These are phyloP conservation scores for Bipolaris oryzae DNA, from an alignment of 2,329 filamentous ascomycete genomes.

Conservation along the genomic window DNA sequence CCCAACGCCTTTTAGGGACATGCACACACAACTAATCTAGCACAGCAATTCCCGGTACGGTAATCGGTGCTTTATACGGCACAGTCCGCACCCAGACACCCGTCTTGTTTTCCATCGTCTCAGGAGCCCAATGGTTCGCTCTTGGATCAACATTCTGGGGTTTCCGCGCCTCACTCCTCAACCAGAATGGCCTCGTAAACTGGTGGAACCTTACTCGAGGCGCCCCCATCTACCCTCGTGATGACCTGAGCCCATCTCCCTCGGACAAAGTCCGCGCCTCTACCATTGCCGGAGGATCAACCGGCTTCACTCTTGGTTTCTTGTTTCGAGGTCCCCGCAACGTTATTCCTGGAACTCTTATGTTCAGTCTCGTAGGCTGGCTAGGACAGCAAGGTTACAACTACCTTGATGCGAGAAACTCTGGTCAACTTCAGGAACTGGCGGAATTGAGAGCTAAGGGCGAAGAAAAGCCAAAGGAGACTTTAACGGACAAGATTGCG, in stretches of 20 bases:
- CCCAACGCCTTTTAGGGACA: neutral
- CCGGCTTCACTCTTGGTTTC: slow-evolving; percentile 61
- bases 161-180: slow-evolving; percentile 54
- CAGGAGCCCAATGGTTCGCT: slow-evolving; percentile 80
- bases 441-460: slow-evolving; percentile 32
- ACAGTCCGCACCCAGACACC: slow-evolving; percentile 69
- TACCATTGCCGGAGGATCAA: slow-evolving; percentile 71
- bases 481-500: slow-evolving; percentile 57
- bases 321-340: slow-evolving; percentile 55
- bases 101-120: slow-evolving; percentile 71
- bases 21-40: slow-evolving; percentile 16
- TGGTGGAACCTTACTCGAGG: slow-evolving; percentile 41
- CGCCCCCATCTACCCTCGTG: slow-evolving; percentile 24
- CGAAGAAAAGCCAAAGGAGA: slow-evolving; percentile 44
- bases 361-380: slow-evolving; percentile 65
- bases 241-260: slow-evolving; percentile 57
- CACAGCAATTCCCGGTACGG: slow-evolving; percentile 69
- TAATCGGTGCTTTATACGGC: slow-evolving; percentile 53
- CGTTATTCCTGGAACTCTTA: slow-evolving; percentile 61
- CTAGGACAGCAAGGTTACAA: slow-evolving; percentile 64
- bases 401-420: slow-evolving; percentile 55
- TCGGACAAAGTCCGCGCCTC: slow-evolving; percentile 70
- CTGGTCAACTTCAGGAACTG: slow-evolving; percentile 44
- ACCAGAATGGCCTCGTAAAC: slow-evolving; percentile 37
- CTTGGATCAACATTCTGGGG: slow-evolving; percentile 80